phyloP scores from a whole-genome alignment of 768 basidiomycete species.

The Zangia roseola region DNA sequence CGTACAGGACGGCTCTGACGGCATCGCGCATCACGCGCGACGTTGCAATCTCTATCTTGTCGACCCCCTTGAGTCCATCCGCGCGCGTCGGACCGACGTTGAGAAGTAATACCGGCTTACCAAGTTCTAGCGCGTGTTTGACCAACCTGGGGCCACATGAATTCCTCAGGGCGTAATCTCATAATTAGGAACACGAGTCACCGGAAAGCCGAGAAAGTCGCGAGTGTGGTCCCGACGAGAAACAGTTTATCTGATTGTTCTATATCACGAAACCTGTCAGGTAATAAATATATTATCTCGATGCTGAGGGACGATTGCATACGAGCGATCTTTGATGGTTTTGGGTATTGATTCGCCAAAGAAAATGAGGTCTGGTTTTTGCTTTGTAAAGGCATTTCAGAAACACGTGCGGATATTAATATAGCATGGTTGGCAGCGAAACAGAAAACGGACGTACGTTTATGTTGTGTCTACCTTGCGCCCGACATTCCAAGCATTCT shows the following conservation, averaged over 20 bases:
- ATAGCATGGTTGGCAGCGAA: no score
- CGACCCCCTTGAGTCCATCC: conserved; percentile 63
- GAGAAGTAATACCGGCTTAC: conserved; percentile 77
- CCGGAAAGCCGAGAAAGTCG: conserved; percentile 92
- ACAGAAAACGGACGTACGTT: conserved; percentile 47
- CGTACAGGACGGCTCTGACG: conserved; percentile 60
- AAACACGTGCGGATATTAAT: no score
- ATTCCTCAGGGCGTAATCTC: neutral
- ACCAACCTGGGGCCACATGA: conserved; percentile 52
- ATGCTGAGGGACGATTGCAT: conserved; percentile 22
- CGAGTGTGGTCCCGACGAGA: conserved; percentile 85
- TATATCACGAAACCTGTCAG: conserved; percentile 53
- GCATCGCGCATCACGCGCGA: conserved; percentile 73
- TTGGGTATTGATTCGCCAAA: conserved; percentile 86
- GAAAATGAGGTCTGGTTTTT: conserved; percentile 82
- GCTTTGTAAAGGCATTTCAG: conserved; percentile 39
- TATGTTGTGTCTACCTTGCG: conserved; percentile 53
- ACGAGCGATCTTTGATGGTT: conserved; percentile 70
- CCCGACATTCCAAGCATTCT: conserved; percentile 65
- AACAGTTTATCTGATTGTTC: conserved; percentile 66
- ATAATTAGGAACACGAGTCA: conserved; percentile 22
- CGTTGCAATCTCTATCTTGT: conserved; percentile 76
- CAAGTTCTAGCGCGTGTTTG: conserved; percentile 71
- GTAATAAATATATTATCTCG: neutral
- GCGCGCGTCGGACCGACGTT: conserved; percentile 90